Evolutionary conservation across 768 basidiomycete genomes (phyloP), one percentile per base, ranked within the genome.

Genomic region (Boletus tylopilopsis): DNA sequence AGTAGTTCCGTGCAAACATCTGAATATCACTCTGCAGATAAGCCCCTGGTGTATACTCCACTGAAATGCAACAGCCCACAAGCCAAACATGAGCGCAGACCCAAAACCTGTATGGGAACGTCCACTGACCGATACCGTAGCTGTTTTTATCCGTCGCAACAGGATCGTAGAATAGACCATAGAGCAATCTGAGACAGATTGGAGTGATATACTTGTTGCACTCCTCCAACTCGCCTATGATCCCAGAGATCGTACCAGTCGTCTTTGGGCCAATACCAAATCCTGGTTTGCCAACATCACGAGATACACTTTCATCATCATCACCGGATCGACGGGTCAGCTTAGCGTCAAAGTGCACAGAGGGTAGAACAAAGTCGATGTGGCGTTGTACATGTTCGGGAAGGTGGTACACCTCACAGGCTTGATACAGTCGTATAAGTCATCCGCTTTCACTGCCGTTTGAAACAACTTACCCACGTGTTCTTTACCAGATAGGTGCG

Each of bases 11-110:
- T 4, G 68, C 68, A 33, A 71, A 73, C 64, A 72, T 49, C 18
- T 68, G 34, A n/a, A 69, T 33, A 47, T 71, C 71, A 16, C 56
- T 55, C 12, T 56, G 51, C 21, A 68, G 42, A 42, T 60, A 69
- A 13, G 67, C 60, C 46, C 64, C 54, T 10, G 71, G 71, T 6
- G 67, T 61, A 47, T 62, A 72, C 45, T 73, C 71, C 45, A 62
- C 69, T 69, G 49, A 6, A 30, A 3, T 10, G 27, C 15, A 27
- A 34, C 54, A n/a, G 42, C 11, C 19, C 36, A 11, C 18, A 41
- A 39, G 16, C 10, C 2, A 25, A 6, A 19, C 18, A 18, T 46
- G 23, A 58, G 38, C 21, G 18, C 2, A 29, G 24, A 18, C 24
- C 3, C 11, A 29, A 11, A 4, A 15, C 2, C 16, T 5, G 6